Evolutionary conservation across 1,284 basidiomycete genomes (phyloP).

Genomic region (Peniophora sp.): DNA sequence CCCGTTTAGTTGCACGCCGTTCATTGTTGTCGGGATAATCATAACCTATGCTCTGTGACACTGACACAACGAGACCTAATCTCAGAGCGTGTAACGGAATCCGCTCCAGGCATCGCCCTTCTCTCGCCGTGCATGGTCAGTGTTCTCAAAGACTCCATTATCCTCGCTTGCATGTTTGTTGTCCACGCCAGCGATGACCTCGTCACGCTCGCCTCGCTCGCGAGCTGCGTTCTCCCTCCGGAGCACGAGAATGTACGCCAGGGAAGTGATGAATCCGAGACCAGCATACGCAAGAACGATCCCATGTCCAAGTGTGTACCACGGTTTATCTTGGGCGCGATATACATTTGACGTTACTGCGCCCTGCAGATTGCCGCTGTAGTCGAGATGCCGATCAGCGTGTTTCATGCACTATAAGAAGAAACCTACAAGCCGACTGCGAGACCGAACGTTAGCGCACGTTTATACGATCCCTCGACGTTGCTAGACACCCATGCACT

Average conservation of each 20-base stretch:
- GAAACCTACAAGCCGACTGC: slow-evolving; percentile 50
- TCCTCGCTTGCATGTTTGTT: slow-evolving; percentile 18
- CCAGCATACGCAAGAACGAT: slow-evolving; percentile 66
- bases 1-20: neutral
- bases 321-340: slow-evolving; percentile 56
- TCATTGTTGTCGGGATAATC: neutral
- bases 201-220: slow-evolving; percentile 58
- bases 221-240: slow-evolving; percentile 53
- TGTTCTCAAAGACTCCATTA: slow-evolving; percentile 30
- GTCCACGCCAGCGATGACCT: slow-evolving; percentile 48
- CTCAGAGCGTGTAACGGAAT: slow-evolving; percentile 31
- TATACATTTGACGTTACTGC: slow-evolving; percentile 74
- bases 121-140: slow-evolving; percentile 29
- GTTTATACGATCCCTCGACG: slow-evolving; percentile 61
- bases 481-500: slow-evolving; percentile 45
- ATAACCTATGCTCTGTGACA: too few species aligned
- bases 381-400: neutral
- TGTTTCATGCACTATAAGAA: neutral
- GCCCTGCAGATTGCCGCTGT: slow-evolving; percentile 61
- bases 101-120: slow-evolving; percentile 43
- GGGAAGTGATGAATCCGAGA: slow-evolving; percentile 49
- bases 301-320: slow-evolving; percentile 61
- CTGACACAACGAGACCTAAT: too few species aligned
- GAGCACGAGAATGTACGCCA: slow-evolving; percentile 38
- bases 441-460: slow-evolving; percentile 41